Conservation (phyloP, 805 yeast genomes). For the Starmerella sirachaensis region DNA sequence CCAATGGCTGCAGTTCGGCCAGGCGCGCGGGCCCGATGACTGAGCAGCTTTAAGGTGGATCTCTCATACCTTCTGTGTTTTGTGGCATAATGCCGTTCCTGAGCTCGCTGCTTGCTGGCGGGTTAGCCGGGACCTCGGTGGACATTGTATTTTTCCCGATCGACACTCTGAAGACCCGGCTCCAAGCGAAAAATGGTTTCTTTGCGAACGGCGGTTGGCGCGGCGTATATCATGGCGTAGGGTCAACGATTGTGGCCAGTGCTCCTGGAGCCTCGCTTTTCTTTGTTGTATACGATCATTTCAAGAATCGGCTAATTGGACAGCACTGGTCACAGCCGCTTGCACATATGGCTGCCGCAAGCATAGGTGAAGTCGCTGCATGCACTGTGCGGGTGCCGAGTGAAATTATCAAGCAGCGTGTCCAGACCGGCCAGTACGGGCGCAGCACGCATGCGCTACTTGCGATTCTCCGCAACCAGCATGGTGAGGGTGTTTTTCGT, state of each 20-base stretch:
- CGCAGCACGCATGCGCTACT: conserved; percentile 58
- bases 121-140: conserved; percentile 91
- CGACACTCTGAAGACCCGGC: conserved; percentile 85
- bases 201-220: conserved; percentile 83
- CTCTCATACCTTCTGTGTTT: too few species aligned
- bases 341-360: conserved; percentile 79
- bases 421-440: conserved; percentile 57
- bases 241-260: conserved; percentile 85
- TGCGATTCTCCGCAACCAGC: conserved; percentile 45
- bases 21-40: too few species aligned
- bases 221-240: conserved; percentile 85
- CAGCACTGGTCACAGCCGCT: conserved; percentile 23
- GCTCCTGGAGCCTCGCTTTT: conserved; percentile 79
- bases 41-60: too few species aligned
- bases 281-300: conserved; percentile 66
- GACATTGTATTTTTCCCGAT: conserved; percentile 93
- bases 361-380: conserved; percentile 84
- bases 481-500: conserved; percentile 64
- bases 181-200: conserved; percentile 94
- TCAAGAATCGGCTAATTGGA: conserved; percentile 12
- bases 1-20: too few species aligned
- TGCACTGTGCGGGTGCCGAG: conserved; percentile 94
- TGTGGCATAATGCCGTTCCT: conserved; percentile 9
- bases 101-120: conserved; percentile 42
- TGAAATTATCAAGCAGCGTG: conserved; percentile 88